Base-by-base conservation (phyloP, 768 basidiomycete species). In the Heimioporus sp. region DNA sequence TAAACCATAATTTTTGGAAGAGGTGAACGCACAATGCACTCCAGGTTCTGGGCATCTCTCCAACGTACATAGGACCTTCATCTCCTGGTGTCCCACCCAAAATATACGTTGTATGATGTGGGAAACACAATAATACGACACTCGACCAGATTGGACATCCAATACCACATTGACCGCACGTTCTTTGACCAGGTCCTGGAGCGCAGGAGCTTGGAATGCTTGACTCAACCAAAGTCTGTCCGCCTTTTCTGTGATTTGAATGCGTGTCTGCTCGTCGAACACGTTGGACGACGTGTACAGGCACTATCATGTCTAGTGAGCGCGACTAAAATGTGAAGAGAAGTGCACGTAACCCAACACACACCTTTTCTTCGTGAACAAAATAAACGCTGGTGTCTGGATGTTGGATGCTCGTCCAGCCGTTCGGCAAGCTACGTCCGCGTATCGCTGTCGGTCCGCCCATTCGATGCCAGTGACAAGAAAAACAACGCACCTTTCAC, bases 341-440 rank as follows among this genome's bases (percentile, higher is more conserved):
- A n/a, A 10, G 34, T 13, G 16, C 41, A 16, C 16, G 16, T 24
- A 1, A 3, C 12, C 28, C 2, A 12, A n/a, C n/a, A 46, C 55
- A 10, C 17, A 73, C 72, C 60, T 62, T 66, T 17, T 68, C 66
- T 43, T 53, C 21, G 32, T 73, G 48, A 24, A 61, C 62, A 48
- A 66, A 74, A 35, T 67, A 70, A 11, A 58, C 55, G 16, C 65
- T 68, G 17, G 57, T 59, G 16, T 73, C 72, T 10, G 66, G 69
- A 46, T 73, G 70, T 16, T 44, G 53, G 42, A 64, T 34, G 48
- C 42, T 54, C 19, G 20, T 37, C 72, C 72, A 73, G 16, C 60
- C 71, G 9, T 15, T 9, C 4, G 61, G 56, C 40, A 54, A 17
- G 8, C n/a, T 39, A 15, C 40, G 53, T 28, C 24, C 24, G 24